These are phyloP conservation scores for Rhipidocladum racemiflorum DNA, from an alignment of 176 grass and related monocot species.

Conservation along the genomic window DNA sequence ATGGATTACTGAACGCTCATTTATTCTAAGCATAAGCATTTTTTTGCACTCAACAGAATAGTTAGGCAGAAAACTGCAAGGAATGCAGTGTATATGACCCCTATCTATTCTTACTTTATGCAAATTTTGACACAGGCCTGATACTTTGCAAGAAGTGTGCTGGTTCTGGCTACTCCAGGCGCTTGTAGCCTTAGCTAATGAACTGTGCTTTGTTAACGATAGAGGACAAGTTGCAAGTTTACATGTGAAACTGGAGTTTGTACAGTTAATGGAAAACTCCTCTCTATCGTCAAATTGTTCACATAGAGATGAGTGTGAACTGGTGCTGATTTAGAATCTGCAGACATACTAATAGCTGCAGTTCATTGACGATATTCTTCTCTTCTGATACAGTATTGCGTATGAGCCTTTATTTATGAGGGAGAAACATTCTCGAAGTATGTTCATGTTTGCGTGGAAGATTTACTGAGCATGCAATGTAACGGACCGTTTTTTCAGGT, in stretches of 20 bases:
- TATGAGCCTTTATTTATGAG: neutral
- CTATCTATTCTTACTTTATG: neutral
- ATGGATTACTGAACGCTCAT: neutral
- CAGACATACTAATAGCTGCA: neutral
- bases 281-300: neutral
- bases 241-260: neutral
- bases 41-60: neutral
- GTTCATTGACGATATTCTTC: neutral
- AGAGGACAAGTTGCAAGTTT: neutral
- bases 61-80: neutral
- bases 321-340: neutral
- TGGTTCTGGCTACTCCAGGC: conserved; percentile 91
- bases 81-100: neutral
- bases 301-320: neutral
- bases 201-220: neutral
- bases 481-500: no score
- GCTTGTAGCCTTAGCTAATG: conserved; percentile 41
- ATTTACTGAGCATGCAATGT: neutral
- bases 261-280: neutral
- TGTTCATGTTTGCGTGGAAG: neutral
- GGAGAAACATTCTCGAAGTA: neutral
- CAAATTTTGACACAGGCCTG: conserved; percentile 48
- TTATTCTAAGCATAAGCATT: neutral
- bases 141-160: conserved; percentile 94
- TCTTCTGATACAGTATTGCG: neutral